Percentiles rank a stretch among this genome's conserved stretches.
Conservation (phyloP, 176 grass and related monocot genomes). For the Tuctoria greenei region DNA sequence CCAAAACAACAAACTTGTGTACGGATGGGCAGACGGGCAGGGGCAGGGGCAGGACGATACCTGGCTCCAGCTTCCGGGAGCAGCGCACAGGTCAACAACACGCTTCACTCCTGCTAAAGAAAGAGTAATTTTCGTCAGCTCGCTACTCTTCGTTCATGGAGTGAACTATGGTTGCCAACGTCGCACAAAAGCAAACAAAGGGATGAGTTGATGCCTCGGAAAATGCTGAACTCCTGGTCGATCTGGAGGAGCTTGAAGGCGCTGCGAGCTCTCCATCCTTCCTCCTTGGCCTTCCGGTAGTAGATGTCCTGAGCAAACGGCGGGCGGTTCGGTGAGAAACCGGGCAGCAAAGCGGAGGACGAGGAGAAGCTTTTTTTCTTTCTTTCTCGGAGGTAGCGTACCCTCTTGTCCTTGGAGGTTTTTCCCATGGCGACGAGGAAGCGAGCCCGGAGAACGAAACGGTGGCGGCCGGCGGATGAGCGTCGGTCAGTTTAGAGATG, state of each 20-base stretch:
- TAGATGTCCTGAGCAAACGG: constrained; percentile 63
- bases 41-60: constrained; percentile 47
- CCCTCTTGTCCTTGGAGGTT: constrained; percentile 80
- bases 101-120: constrained; percentile 65
- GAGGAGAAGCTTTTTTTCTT: too few species aligned
- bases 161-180: neutral
- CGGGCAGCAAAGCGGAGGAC: neutral
- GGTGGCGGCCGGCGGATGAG: neutral
- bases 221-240: constrained; percentile 85
- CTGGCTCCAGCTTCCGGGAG: constrained; percentile 96
- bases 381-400: constrained; percentile 2
- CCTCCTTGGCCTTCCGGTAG: constrained; percentile 89
- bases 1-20: neutral
- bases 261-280: constrained; percentile 80
- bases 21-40: neutral
- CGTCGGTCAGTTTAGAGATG: neutral
- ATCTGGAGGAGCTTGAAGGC: constrained; percentile 95
- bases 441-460: neutral
- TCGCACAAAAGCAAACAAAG: neutral
- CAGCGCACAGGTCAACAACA: constrained; percentile 87
- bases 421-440: constrained; percentile 48
- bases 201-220: constrained; percentile 40
- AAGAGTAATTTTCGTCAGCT: too few species aligned
- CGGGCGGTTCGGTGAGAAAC: neutral
- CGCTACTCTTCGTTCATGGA: neutral